Percentiles rank a stretch among this genome's conserved stretches.
Conservation (phyloP, 2,329 filamentous ascomycete species). For the Colletotrichum sp. region DNA sequence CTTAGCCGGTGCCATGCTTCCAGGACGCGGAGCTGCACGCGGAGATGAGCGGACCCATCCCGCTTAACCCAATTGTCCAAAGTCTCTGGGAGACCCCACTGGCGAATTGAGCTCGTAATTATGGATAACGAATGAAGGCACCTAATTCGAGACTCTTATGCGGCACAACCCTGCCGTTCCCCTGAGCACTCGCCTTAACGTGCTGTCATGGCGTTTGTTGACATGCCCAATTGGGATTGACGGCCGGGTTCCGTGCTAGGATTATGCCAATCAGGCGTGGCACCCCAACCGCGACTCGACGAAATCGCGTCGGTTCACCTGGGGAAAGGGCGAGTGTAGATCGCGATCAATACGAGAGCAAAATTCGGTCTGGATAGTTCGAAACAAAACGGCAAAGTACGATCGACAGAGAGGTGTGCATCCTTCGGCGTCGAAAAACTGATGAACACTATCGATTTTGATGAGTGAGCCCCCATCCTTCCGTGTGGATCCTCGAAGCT, state of each 20-base stretch:
- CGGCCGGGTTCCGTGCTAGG: background rate
- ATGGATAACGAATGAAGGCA: constrained; percentile 6
- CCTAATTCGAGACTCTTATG: constrained; percentile 5
- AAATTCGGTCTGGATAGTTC: background rate
- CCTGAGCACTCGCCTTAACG: constrained; percentile 1
- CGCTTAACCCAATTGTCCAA: background rate
- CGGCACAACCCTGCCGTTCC: constrained; percentile 11
- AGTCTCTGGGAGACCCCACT: background rate
- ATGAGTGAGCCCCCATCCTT: background rate
- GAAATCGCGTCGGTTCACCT: background rate
- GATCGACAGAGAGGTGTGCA: background rate
- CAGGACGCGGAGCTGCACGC: background rate
- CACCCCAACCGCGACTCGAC: background rate
- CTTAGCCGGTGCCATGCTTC: background rate
- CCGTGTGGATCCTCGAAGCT: background rate
- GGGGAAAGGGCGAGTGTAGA: background rate
- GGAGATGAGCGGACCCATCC: constrained; percentile 18
- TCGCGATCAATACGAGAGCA: background rate
- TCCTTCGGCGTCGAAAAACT: background rate
- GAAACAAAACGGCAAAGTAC: background rate
- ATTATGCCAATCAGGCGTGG: background rate
- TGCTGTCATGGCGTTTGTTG: constrained; percentile 10
- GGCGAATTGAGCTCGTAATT: constrained; percentile 10
- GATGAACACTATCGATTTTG: background rate
- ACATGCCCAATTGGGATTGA: background rate